Evolutionary conservation across 495 filamentous ascomycete species (phyloP), one percentile per base, ranked within the genome.

Genomic region (Trichoderma erinaceum): DNA sequence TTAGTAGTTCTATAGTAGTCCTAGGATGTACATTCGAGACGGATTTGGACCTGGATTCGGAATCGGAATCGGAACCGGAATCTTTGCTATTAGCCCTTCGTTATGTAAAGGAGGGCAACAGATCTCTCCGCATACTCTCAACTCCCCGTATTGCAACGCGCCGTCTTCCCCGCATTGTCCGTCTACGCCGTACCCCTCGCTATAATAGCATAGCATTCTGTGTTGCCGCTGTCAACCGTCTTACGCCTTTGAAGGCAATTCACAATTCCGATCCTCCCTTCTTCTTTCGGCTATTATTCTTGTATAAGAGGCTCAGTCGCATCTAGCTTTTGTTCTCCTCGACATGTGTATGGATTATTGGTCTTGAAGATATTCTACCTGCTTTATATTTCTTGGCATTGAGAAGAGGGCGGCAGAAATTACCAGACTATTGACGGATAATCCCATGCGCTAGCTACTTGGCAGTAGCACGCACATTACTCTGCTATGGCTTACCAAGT

Each of bases 401-500:
- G 44, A 48, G 12, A 6, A n/a, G 44, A 48, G 44, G 12, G 15
- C 5, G 4, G 7, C 44, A 3, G n/a, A n/a, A 46, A 13, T n/a
- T 11, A n/a, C 15, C 7, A 48, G 50, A n/a, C 50, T 25, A 21
- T 23, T 56, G 4, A 48, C n/a, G 21, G 50, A 23, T 18, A 46
- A 18, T 46, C 43, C 12, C 3, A 15, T 16, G 8, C n/a, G 50
- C n/a, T 56, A 10, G 50, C n/a, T 21, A n/a, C n/a, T 56, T 11
- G n/a, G 3, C 50, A 56, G n/a, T 2, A 56, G 21, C 50, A 21
- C 21, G 3, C 48, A 21, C 2, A 11, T 21, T 7, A 10, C 4
- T 15, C 23, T 4, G n/a, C 10, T 25, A 83, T 85, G 80, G 71
- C 79, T 2, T 46, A 78, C 35, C 82, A 84, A 73, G 81, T 78